phyloP scores from a whole-genome alignment of 176 grass and related monocot genomes.

The Ensete ventricosum region DNA sequence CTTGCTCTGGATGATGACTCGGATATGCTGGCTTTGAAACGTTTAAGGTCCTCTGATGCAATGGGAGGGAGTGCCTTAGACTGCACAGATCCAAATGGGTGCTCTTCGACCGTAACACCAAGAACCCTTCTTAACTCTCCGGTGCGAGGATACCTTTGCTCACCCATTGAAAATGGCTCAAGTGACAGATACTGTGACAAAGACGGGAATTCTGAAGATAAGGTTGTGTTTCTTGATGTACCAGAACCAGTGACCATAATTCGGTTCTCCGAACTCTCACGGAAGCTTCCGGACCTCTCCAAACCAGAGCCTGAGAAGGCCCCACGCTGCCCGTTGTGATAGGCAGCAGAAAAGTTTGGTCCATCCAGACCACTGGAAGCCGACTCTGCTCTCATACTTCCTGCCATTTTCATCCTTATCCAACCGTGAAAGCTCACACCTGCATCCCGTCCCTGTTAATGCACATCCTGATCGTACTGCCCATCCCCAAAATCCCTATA shows the following conservation, averaged over 20 bases:
- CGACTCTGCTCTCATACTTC: constrained; percentile 16
- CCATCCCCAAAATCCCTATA: neutral
- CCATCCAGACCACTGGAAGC: constrained; percentile 22
- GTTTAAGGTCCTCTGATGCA: constrained; percentile 42
- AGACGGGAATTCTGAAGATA: constrained; percentile 25
- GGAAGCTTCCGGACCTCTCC: constrained; percentile 30
- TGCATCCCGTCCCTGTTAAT: neutral
- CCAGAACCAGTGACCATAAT: constrained; percentile 10
- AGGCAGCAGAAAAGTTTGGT: constrained; percentile 6
- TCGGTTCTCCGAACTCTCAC: constrained; percentile 26
- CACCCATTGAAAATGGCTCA: constrained; percentile 37
- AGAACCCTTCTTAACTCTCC: constrained; percentile 50
- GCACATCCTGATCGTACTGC: neutral
- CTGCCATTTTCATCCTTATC: constrained; percentile 29
- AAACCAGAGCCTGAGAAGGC: constrained; percentile 12
- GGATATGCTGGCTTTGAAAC: constrained; percentile 41
- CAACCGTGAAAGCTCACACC: constrained; percentile 1
- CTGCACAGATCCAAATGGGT: constrained; percentile 30
- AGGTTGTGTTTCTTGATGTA: constrained; percentile 30
- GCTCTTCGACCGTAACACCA: constrained; percentile 38
- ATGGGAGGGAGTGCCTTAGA: constrained; percentile 34
- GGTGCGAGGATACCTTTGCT: constrained; percentile 44
- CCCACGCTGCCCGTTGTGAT: constrained; percentile 26
- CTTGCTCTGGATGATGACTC: constrained; percentile 44
- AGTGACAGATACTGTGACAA: constrained; percentile 46